A percentile compares a stretch with the other conserved stretches of the same genome.
These are phyloP conservation scores for Medicago arabica DNA, from an alignment of 306 rosid species.

Conservation along the genomic window DNA sequence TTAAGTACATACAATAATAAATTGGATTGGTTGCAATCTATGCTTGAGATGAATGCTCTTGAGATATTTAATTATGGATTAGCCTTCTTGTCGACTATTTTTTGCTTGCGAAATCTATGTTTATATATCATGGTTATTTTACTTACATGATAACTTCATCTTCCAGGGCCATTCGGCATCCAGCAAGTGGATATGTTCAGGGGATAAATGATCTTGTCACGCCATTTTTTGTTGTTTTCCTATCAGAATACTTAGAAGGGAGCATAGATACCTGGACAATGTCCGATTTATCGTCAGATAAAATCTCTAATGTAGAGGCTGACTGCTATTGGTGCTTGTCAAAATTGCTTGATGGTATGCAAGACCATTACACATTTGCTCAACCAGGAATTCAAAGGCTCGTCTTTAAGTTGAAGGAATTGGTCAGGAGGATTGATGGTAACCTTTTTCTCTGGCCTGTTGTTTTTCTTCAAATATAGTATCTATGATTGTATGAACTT, in stretches of 20 bases:
- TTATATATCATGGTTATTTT: conserved; percentile 1
- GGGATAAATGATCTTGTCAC: conserved; percentile 98
- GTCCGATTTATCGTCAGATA: conserved; percentile 71
- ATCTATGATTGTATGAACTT: conserved; percentile 22
- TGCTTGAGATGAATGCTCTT: conserved; percentile 16
- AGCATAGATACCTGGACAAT: conserved; percentile 76
- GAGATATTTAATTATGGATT: conserved; percentile 2
- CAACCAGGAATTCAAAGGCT: conserved; percentile 99
- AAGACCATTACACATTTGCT: conserved; percentile 97
- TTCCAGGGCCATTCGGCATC: conserved; percentile 97
- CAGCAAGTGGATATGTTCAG: conserved; percentile 99
- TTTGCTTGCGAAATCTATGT: background rate
- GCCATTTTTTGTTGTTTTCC: conserved; percentile 89
- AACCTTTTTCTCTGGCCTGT: conserved; percentile 38
- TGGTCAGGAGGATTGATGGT: conserved; percentile 95
- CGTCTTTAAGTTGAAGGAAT: conserved; percentile 89
- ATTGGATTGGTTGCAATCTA: background rate
- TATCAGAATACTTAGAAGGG: conserved; percentile 85
- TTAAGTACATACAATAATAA: conserved; percentile 6
- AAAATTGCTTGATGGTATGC: conserved; percentile 95
- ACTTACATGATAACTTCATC: conserved; percentile 40
- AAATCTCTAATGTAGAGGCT: conserved; percentile 74
- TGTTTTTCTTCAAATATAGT: conserved; percentile 26
- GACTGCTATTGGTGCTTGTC: conserved; percentile 98
- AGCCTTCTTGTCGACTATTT: conserved; percentile 12